Conservation (phyloP, 2,329 filamentous ascomycete species). For the Plenodomus biglobosus region DNA sequence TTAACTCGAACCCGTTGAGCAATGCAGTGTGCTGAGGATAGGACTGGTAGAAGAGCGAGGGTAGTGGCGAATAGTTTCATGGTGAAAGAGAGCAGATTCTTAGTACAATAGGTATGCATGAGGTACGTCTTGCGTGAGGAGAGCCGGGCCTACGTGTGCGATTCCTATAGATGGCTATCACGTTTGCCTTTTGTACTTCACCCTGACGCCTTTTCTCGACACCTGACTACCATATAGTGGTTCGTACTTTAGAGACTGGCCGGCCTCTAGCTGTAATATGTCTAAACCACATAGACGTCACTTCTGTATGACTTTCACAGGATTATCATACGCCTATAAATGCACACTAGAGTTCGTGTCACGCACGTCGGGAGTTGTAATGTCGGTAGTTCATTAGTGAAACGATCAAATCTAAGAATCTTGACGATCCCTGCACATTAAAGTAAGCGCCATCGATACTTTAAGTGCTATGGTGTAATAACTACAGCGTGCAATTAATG, state of each 20-base stretch:
- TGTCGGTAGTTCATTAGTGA: conserved; percentile 2
- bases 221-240: not conserved
- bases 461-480: conserved; percentile 15
- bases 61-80: conserved; percentile 37
- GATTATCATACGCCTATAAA: not conserved
- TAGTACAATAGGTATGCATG: not conserved
- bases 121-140: not conserved
- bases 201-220: not conserved
- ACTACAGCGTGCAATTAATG: conserved; percentile 14
- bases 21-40: conserved; percentile 47
- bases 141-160: conserved; percentile 3
- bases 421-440: not conserved
- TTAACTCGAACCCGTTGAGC: conserved; percentile 49
- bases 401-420: not conserved
- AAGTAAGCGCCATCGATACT: not conserved
- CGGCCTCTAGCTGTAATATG: conserved; percentile 10
- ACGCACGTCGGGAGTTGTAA: not conserved
- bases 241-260: conserved; percentile 4
- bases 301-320: conserved; percentile 4
- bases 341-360: conserved; percentile 11
- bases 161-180: not conserved
- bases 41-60: conserved; percentile 33
- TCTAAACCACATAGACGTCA: conserved; percentile 10
- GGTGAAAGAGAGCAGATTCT: not conserved
- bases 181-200: conserved; percentile 14